A percentile compares a stretch with the other conserved stretches of the same genome.
Conservation (phyloP, 1,284 basidiomycete species). For the Ceratobasidium sp. region DNA sequence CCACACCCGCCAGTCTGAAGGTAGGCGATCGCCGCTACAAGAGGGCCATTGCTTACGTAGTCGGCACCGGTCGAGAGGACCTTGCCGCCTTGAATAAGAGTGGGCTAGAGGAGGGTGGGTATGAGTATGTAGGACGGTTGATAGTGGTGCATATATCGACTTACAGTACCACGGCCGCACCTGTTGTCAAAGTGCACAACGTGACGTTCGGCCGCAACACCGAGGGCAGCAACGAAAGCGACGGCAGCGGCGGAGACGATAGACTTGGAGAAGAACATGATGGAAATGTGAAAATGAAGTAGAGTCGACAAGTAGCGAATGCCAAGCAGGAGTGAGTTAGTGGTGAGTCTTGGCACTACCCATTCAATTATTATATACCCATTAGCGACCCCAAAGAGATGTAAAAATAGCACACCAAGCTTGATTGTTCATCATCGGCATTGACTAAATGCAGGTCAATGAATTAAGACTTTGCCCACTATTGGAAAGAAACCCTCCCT, state of each 20-base stretch:
- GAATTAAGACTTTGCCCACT: too few relatives aligned
- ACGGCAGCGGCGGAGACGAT: conserved; percentile 10
- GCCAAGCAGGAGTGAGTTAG: not conserved
- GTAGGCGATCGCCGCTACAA: conserved; percentile 61
- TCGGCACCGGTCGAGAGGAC: conserved; percentile 53
- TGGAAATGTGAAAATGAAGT: not conserved
- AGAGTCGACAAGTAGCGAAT: not conserved
- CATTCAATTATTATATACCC: too few relatives aligned
- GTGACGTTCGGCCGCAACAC: conserved; percentile 52
- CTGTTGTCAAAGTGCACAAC: conserved; percentile 51
- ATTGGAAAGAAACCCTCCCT: too few relatives aligned
- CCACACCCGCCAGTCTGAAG: conserved; percentile 60
- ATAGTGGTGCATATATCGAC: not conserved
- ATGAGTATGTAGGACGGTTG: not conserved
- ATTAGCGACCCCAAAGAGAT: too few relatives aligned
- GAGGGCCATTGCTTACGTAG: conserved; percentile 49
- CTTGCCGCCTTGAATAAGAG: conserved; percentile 51
- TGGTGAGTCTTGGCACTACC: not conserved
- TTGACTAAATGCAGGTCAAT: too few relatives aligned
- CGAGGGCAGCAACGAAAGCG: conserved; percentile 22
- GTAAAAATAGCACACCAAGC: too few relatives aligned
- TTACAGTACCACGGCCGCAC: conserved; percentile 48
- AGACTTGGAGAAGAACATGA: conserved; percentile 18
- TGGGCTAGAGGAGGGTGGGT: conserved; percentile 49
- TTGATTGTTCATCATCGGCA: too few relatives aligned